A percentile compares a stretch with the other conserved stretches of the same genome.
Conservation (phyloP, 345 rosid genomes). For the Lumnitzera littorea region DNA sequence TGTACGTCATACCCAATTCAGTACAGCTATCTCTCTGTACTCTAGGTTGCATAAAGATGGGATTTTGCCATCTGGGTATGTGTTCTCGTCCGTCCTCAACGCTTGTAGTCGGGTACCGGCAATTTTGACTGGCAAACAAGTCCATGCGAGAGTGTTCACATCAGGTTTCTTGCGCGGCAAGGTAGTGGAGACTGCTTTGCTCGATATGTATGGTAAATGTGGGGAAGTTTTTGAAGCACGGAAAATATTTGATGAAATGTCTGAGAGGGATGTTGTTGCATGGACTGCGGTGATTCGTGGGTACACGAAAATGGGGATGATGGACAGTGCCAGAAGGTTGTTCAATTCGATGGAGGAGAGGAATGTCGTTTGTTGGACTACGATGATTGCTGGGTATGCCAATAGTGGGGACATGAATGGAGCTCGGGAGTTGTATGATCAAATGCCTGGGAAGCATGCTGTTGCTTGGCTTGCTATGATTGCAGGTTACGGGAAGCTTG, state of each 20-base stretch:
- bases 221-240: conserved; percentile 34
- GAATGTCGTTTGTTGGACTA: conserved; percentile 39
- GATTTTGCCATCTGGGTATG: conserved; percentile 30
- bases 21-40: conserved; percentile 18
- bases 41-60: conserved; percentile 24
- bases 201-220: conserved; percentile 40
- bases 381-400: conserved; percentile 51
- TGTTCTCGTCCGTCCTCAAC: conserved; percentile 63
- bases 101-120: conserved; percentile 51
- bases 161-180: conserved; percentile 34
- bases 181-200: conserved; percentile 38
- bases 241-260: conserved; percentile 42
- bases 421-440: conserved; percentile 28
- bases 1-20: conserved; percentile 16
- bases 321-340: conserved; percentile 27
- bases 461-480: conserved; percentile 46
- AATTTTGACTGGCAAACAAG: conserved; percentile 28
- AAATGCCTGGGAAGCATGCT: conserved; percentile 26
- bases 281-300: conserved; percentile 65
- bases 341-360: conserved; percentile 26
- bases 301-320: conserved; percentile 36
- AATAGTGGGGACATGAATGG: conserved; percentile 30
- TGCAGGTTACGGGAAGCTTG: conserved; percentile 40
- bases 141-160: conserved; percentile 42
- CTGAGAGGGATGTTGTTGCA: conserved; percentile 43